Percentiles rank a stretch among this genome's conserved stretches.
phyloP scores from a whole-genome alignment of 179 eudicot genomes.

The Silene coronaria region DNA sequence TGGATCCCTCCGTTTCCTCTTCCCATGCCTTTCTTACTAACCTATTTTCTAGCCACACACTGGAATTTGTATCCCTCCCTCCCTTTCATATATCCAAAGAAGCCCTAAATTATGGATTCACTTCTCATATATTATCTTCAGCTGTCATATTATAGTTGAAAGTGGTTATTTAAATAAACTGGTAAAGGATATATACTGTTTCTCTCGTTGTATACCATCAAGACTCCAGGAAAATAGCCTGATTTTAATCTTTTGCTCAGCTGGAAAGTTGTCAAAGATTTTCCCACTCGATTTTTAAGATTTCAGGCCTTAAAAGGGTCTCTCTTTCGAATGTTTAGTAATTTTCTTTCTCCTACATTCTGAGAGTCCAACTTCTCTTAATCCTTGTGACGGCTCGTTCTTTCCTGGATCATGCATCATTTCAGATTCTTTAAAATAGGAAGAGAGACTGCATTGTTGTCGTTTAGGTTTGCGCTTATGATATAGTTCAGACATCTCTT shows the following conservation, averaged over 20 bases:
- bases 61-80: not conserved
- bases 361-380: not conserved
- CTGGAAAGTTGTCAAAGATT: not conserved
- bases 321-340: not conserved
- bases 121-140: not conserved
- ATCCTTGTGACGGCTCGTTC: not conserved
- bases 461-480: not conserved
- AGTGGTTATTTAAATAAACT: not conserved
- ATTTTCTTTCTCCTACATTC: not conserved
- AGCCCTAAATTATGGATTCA: not conserved
- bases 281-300: not conserved
- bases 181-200: not conserved
- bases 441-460: not conserved
- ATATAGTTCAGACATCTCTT: not conserved
- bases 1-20: not conserved
- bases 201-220: not conserved
- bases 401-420: not conserved
- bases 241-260: not conserved
- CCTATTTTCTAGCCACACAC: not conserved
- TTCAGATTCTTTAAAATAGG: not conserved
- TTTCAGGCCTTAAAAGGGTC: not conserved
- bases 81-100: not conserved
- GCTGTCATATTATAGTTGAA: not conserved
- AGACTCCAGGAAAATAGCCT: not conserved
- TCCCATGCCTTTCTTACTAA: not conserved